Conservation (phyloP, 305 asterid genomes). For the Plantago rigida region DNA sequence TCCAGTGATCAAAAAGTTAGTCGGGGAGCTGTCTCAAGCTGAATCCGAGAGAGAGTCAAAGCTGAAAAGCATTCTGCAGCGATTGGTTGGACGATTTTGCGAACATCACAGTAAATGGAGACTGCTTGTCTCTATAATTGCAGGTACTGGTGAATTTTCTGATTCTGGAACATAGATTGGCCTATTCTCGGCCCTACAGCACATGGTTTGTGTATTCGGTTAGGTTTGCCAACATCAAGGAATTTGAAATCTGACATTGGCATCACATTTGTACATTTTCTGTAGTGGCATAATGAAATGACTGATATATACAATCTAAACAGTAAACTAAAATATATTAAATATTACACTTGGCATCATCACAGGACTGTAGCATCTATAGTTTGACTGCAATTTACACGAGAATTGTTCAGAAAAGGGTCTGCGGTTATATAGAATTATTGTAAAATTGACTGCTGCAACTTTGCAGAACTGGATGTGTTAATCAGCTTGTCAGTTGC, state of each 20-base stretch:
- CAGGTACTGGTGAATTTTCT: constrained; percentile 48
- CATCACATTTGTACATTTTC: too few species aligned
- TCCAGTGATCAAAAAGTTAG: constrained; percentile 51
- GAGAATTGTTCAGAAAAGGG: constrained; percentile 3
- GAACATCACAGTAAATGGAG: constrained; percentile 76
- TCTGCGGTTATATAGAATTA: constrained; percentile 16
- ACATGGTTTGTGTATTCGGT: too few species aligned
- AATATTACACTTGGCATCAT: too few species aligned
- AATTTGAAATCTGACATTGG: too few species aligned
- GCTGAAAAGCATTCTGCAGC: constrained; percentile 78
- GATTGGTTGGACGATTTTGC: constrained; percentile 65
- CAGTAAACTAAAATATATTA: too few species aligned
- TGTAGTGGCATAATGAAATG: too few species aligned
- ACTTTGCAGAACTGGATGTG: constrained; percentile 83
- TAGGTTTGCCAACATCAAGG: too few species aligned
- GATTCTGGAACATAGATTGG: constrained; percentile 13
- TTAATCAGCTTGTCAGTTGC: constrained; percentile 85
- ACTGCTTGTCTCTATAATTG: constrained; percentile 60
- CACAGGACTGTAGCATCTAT: neutral
- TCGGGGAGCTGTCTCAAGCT: constrained; percentile 74
- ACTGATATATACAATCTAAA: too few species aligned
- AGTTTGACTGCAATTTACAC: neutral
- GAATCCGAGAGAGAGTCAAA: constrained; percentile 78
- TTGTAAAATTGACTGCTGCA: constrained; percentile 21
- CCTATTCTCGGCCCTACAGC: constrained; percentile 14